Percentiles rank a stretch among this genome's conserved stretches.
Evolutionary conservation across 768 basidiomycete genomes (phyloP).

Genomic region (Amanita rubescens): DNA sequence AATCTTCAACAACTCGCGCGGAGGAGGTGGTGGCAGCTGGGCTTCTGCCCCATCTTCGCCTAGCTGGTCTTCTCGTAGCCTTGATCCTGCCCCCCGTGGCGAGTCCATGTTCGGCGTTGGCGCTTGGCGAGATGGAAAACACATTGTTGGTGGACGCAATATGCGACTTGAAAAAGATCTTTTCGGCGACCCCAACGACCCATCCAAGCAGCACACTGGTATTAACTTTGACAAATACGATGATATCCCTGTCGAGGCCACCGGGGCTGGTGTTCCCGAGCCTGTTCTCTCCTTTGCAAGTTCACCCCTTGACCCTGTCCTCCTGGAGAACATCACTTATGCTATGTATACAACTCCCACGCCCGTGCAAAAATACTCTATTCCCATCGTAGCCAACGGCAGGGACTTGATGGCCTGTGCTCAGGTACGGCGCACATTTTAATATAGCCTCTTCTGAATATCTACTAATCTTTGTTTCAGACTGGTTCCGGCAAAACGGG

Average conservation of each 20-base stretch:
- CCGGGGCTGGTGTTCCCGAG: slow-evolving; percentile 94
- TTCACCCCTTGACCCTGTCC: slow-evolving; percentile 86
- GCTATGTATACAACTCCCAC: slow-evolving; percentile 95
- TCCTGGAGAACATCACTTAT: slow-evolving; percentile 89
- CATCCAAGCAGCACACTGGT: slow-evolving; percentile 87
- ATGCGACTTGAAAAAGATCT: slow-evolving; percentile 91
- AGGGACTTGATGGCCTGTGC: slow-evolving; percentile 95
- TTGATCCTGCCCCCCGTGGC: slow-evolving; percentile 42
- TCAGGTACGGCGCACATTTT: slow-evolving; percentile 45
- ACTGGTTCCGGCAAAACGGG: slow-evolving; percentile 99
- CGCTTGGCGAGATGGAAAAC: slow-evolving; percentile 83
- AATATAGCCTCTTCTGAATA: slow-evolving; percentile 1
- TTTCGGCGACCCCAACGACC: slow-evolving; percentile 83
- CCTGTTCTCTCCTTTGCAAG: slow-evolving; percentile 81
- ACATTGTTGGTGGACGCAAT: slow-evolving; percentile 80
- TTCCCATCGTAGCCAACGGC: slow-evolving; percentile 90
- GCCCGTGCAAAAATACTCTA: slow-evolving; percentile 99
- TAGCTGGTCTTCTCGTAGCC: slow-evolving; percentile 35
- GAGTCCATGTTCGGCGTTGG: slow-evolving; percentile 47
- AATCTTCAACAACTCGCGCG: slow-evolving; percentile 34
- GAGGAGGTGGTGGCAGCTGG: slow-evolving; percentile 35
- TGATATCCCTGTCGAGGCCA: slow-evolving; percentile 98
- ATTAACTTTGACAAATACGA: slow-evolving; percentile 99
- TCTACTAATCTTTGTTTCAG: slow-evolving; percentile 35
- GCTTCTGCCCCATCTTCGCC: slow-evolving; percentile 27